Evolutionary conservation across 208 protist genomes (phyloP), one percentile per base, ranked within the genome.

Genomic region (Trypanosoma rangeli): DNA sequence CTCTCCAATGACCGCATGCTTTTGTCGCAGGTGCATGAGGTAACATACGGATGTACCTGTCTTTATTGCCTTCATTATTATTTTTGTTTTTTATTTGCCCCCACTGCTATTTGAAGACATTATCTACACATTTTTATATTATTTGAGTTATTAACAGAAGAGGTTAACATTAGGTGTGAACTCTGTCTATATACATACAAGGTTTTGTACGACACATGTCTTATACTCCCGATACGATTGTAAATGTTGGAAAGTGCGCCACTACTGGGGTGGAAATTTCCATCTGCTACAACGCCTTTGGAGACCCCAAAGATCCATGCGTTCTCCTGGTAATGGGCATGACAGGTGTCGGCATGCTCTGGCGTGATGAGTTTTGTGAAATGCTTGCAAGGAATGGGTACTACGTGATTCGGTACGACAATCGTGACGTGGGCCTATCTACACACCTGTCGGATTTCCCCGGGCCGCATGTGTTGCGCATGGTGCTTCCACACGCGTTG

Each of bases 351-450:
- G 61, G 76, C 15, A 58, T 81, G 33, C 52, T 65, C 24, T 90
- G 74, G 76, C 22, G 33, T 20, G 37, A 69, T 0, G 42, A 22
- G 0, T 84, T 93, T 31, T 91, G 73, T 53, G 64, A 80, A 39
- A 35, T 35, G 33, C 72, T 95, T 42, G 82, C 82, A 0, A 61
- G 76, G 37, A 62, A 53, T 9, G 83, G 86, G 28, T 90, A 83
- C 66, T 90, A 83, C 53, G 90, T 95, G 35, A 76, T 93, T 42
- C 85, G 83, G 68, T 92, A 83, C 76, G 89, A 94, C 74, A 90
- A 94, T 67, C 84, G 89, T 22, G 90, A 93, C 62, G 58, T 74
- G 20, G 90, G 90, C 0, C 72, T 78, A 9, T 85, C 76, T 68
- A 95, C 90, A 10, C 64, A 71, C 64, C 78, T 92, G 28, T 69